phyloP scores from a whole-genome alignment of 2,329 filamentous ascomycete genomes.

The Xylaria arbuscula region DNA sequence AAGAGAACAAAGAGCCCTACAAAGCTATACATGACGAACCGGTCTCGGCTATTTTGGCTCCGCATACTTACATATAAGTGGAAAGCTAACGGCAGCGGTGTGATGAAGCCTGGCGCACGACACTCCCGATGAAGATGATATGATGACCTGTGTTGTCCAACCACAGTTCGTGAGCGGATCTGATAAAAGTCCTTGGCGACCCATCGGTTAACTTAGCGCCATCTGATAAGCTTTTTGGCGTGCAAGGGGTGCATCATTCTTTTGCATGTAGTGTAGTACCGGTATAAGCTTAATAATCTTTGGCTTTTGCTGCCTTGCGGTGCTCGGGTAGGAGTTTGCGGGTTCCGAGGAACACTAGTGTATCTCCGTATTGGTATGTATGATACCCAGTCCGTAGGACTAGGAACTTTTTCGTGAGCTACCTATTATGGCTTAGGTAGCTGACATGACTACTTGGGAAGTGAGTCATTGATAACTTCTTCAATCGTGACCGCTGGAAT shows the following conservation, averaged over 20 bases:
- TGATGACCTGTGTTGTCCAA: background rate
- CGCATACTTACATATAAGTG: background rate
- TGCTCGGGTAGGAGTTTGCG: background rate
- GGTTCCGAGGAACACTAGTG: background rate
- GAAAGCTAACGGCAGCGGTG: constrained; percentile 10
- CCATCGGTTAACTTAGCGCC: constrained; percentile 12
- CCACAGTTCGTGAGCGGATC: constrained; percentile 8
- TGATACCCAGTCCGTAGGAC: background rate
- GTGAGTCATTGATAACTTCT: constrained; percentile 8
- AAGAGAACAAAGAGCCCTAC: background rate
- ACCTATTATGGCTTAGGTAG: background rate
- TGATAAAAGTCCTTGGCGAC: constrained; percentile 29
- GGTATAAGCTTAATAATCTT: no score
- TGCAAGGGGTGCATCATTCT: background rate
- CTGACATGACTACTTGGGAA: background rate
- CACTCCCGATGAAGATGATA: background rate
- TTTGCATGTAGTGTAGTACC: background rate
- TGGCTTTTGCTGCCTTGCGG: background rate
- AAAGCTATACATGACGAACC: background rate
- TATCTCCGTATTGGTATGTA: background rate
- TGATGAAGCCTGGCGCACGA: background rate
- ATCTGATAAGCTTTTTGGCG: constrained; percentile 24
- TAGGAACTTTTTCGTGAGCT: background rate
- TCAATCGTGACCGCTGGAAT: background rate
- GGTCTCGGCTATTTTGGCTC: constrained; percentile 17